Evolutionary conservation across 164 flowering plant genomes (phyloP).

Genomic region (Aristolochia californica): DNA sequence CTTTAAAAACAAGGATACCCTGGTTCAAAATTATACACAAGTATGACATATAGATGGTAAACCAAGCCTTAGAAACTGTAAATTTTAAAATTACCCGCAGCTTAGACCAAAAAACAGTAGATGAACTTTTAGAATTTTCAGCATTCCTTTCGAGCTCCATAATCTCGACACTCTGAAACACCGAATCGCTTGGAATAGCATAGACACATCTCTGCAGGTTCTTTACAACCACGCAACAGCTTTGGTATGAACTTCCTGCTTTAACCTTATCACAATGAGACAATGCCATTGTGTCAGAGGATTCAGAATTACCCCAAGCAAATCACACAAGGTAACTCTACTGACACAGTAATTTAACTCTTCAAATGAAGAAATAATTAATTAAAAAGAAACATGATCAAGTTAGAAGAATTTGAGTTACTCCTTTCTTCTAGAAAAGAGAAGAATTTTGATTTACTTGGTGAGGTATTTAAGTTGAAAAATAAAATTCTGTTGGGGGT

Average conservation of each 20-base stretch:
- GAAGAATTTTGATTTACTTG: too few species aligned
- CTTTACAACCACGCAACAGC: constrained; percentile 90
- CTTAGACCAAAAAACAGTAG: constrained; percentile 32
- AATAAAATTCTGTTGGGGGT: too few species aligned
- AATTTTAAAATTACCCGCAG: constrained; percentile 46
- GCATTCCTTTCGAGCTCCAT: constrained; percentile 52
- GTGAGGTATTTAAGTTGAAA: too few species aligned
- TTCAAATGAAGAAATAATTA: too few species aligned
- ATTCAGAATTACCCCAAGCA: not conserved
- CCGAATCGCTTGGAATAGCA: constrained; percentile 61
- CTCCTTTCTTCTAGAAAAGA: too few species aligned
- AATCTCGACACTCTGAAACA: constrained; percentile 41
- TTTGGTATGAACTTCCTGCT: constrained; percentile 55
- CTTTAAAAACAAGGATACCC: too few species aligned
- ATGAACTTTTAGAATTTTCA: constrained; percentile 40
- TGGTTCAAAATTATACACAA: too few species aligned
- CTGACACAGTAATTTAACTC: too few species aligned
- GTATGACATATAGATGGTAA: not conserved
- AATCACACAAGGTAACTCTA: too few species aligned
- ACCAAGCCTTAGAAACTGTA: not conserved
- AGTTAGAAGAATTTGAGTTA: too few species aligned
- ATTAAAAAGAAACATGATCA: too few species aligned
- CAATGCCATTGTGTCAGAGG: constrained; percentile 1
- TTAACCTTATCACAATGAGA: constrained; percentile 39
- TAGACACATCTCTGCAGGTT: constrained; percentile 85